Base-by-base conservation (phyloP, 306 rosid genomes). In the Cicer cuneatum region DNA sequence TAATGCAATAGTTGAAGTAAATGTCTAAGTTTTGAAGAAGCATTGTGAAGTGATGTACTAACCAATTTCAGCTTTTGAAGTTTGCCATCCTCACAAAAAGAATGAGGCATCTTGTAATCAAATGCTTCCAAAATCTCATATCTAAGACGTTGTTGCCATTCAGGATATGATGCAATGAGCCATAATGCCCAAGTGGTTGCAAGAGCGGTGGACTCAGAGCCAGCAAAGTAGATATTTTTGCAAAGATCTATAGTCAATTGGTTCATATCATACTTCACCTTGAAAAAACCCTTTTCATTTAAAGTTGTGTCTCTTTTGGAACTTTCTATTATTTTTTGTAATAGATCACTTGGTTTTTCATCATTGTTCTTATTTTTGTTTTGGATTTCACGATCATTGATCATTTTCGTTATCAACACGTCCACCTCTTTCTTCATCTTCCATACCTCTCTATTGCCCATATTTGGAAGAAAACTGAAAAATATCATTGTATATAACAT, bases 201-300 rank as follows among this genome's bases (percentile, higher is more conserved):
- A 35, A 83, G 11, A n/a, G 83, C 78, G 7, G 37, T 63, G 43
- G 49, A 63, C 52, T 83, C 83, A 33, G 74, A 61, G 1, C 83
- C 86, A 1, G 86, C 86, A 48, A 83, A 83, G 69, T 83, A 80
- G 6, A 83, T 71, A 13, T 48, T 83, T 29, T 80, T 80, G 76
- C 87, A 80, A 0, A 71, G 59, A 39, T 80, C 87, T 5, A 83
- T 46, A 6, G 76, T 66, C 19, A 80, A 2, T 6, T 48, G 40
- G 4, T 66, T 57, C 75, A 16, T 29, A 35, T 67, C 9, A 4
- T 57, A 19, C 16, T 18, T 8, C 0, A 7, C 1, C 4, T 21
- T 45, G 7, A 16, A 48, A 48, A 18, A 7, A 42, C 59, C 59
- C 19, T 45, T 42, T 33, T 18, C 10, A 39, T 16, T 35, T 10